Evolutionary conservation across 768 basidiomycete species (phyloP).

Genomic region (Boletus vermiculosoides): DNA sequence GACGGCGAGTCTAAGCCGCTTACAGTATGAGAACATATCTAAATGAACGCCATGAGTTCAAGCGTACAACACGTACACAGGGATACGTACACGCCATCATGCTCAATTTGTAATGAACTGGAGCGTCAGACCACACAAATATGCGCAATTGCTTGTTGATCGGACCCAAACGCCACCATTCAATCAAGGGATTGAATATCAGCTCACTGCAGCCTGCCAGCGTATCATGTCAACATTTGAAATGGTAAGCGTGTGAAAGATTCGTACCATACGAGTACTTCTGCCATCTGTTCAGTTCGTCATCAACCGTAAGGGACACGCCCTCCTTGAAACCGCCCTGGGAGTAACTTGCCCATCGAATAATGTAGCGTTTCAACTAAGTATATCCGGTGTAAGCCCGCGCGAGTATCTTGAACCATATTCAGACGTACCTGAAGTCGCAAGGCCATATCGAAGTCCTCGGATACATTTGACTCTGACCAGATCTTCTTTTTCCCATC

Average conservation of each 20-base stretch:
- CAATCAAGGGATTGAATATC: constrained; percentile 78
- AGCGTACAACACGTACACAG: not conserved
- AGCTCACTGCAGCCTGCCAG: constrained; percentile 45
- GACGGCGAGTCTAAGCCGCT: constrained; percentile 18
- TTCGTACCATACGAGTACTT: constrained; percentile 72
- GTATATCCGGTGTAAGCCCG: not conserved
- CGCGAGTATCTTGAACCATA: not conserved
- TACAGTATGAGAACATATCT: constrained; percentile 56
- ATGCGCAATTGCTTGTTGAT: constrained; percentile 77
- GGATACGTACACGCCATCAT: constrained; percentile 49
- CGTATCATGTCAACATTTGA: constrained; percentile 28
- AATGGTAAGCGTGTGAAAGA: constrained; percentile 38
- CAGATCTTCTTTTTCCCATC: constrained; percentile 67
- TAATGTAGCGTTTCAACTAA: constrained; percentile 23
- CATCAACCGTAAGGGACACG: constrained; percentile 87
- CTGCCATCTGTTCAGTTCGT: constrained; percentile 94
- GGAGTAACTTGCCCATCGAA: constrained; percentile 79
- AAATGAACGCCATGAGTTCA: constrained; percentile 3
- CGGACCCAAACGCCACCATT: constrained; percentile 79
- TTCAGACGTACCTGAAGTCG: constrained; percentile 41
- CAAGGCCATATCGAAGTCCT: constrained; percentile 70
- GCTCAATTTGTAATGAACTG: constrained; percentile 77
- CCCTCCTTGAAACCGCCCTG: constrained; percentile 91
- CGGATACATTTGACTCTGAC: constrained; percentile 66
- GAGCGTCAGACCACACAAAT: constrained; percentile 77